phyloP scores from a whole-genome alignment of 176 grass and related monocot species.

The Stipa capillata region DNA sequence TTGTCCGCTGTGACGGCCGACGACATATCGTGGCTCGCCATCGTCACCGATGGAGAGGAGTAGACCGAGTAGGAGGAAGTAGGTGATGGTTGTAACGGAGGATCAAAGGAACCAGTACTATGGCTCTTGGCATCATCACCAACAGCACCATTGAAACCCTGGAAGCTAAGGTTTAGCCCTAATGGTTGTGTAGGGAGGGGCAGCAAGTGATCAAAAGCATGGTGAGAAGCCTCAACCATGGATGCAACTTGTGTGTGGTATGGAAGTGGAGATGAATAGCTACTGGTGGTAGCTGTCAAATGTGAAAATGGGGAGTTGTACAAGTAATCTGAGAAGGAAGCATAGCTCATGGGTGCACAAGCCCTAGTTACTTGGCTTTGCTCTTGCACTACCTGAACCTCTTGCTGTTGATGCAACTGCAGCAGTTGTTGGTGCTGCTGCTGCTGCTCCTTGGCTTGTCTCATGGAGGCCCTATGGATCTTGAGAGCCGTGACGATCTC shows the following conservation, averaged over 20 bases:
- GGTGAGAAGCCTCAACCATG: conserved; percentile 19
- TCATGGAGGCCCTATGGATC: conserved; percentile 92
- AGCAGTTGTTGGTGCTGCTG: conserved; percentile 31
- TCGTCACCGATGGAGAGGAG: conserved; percentile 22
- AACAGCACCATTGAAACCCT: conserved; percentile 36
- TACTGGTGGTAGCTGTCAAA: background rate
- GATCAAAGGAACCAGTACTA: conserved; percentile 17
- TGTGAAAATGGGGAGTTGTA: conserved; percentile 27
- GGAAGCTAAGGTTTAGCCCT: conserved; percentile 81
- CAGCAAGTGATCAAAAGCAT: conserved; percentile 28
- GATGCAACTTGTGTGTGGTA: conserved; percentile 28
- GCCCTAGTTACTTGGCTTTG: conserved; percentile 12
- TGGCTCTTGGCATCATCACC: conserved; percentile 11
- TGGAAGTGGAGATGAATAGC: conserved; percentile 17
- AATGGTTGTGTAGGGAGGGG: conserved; percentile 60
- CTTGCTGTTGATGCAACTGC: conserved; percentile 30
- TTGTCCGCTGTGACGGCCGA: conserved; percentile 1
- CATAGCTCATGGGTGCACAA: conserved; percentile 23
- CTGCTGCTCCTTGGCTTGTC: conserved; percentile 75
- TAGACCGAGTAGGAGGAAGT: conserved; percentile 61
- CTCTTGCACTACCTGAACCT: conserved; percentile 23
- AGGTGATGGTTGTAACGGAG: conserved; percentile 29
- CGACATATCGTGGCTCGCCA: conserved; percentile 12
- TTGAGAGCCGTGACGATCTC: conserved; percentile 94
- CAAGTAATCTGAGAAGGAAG: conserved; percentile 38